Conservation (phyloP, 148 eudicot species). For the Nepenthes gracilis region DNA sequence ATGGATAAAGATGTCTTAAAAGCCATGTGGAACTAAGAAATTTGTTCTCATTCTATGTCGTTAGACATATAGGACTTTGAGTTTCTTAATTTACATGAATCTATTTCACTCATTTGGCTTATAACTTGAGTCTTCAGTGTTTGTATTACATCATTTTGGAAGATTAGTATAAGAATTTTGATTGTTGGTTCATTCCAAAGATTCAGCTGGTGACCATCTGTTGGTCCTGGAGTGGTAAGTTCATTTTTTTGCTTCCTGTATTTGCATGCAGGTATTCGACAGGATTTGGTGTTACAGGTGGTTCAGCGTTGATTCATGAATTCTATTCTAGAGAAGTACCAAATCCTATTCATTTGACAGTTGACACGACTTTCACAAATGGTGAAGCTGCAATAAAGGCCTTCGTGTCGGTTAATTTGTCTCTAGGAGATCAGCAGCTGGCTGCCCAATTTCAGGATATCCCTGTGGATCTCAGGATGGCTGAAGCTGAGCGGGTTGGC, state of each 20-base stretch:
- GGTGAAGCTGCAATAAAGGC: slow-evolving; percentile 76
- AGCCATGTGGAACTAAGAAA: too few relatives aligned
- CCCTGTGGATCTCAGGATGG: slow-evolving; percentile 70
- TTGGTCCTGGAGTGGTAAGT: too few relatives aligned
- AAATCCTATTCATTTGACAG: slow-evolving; percentile 72
- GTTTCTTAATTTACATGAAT: not conserved
- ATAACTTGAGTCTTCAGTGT: too few relatives aligned
- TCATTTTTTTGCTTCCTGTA: not conserved
- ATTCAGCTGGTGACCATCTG: too few relatives aligned
- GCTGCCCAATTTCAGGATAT: slow-evolving; percentile 97
- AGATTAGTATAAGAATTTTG: too few relatives aligned
- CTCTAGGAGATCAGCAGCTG: slow-evolving; percentile 82
- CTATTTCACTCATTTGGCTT: not conserved
- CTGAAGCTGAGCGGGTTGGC: slow-evolving; percentile 94
- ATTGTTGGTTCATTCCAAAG: too few relatives aligned
- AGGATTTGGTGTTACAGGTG: slow-evolving; percentile 86
- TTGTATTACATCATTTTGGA: too few relatives aligned
- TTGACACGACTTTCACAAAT: slow-evolving; percentile 68
- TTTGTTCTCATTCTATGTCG: too few relatives aligned
- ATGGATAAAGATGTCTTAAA: too few relatives aligned
- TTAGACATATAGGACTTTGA: not conserved
- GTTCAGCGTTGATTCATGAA: slow-evolving; percentile 84
- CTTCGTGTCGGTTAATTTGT: slow-evolving; percentile 61
- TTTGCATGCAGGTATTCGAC: slow-evolving; percentile 70
- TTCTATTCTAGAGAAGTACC: slow-evolving; percentile 80